Evolutionary conservation across 345 rosid genomes (phyloP).

Genomic region (Ceriops decandra): DNA sequence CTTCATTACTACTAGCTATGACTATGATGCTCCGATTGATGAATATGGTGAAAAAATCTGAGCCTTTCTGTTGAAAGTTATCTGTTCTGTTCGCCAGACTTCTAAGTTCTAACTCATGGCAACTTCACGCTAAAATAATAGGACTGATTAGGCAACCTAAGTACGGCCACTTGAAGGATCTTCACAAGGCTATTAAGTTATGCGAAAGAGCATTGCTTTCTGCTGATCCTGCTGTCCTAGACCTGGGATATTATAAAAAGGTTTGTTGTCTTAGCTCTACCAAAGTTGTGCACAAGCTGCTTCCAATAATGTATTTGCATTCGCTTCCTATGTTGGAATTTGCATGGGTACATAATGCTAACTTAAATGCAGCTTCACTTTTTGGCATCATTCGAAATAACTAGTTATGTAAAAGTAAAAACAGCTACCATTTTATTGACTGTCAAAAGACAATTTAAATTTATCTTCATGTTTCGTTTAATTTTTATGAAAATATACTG

Average conservation of each 20-base stretch:
- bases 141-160: slow-evolving; percentile 31
- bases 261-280: slow-evolving; percentile 6
- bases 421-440: too few species aligned
- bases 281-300: background rate
- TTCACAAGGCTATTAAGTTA: slow-evolving; percentile 23
- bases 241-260: slow-evolving; percentile 18
- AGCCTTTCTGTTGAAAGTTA: background rate
- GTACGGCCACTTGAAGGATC: slow-evolving; percentile 27
- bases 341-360: too few species aligned
- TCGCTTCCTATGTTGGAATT: too few species aligned
- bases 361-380: too few species aligned
- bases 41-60: slow-evolving; percentile 22
- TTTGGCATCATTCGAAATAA: too few species aligned
- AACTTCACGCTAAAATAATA: background rate
- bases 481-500: background rate
- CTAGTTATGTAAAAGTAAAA: too few species aligned
- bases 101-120: background rate
- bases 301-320: too few species aligned
- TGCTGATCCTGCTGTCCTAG: slow-evolving; percentile 19
- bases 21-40: slow-evolving; percentile 31
- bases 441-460: too few species aligned
- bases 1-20: slow-evolving; percentile 30
- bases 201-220: slow-evolving; percentile 23
- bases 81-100: background rate
- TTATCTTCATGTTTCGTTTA: background rate